Conservation (phyloP, 306 rosid species). For the Delonix regia region DNA sequence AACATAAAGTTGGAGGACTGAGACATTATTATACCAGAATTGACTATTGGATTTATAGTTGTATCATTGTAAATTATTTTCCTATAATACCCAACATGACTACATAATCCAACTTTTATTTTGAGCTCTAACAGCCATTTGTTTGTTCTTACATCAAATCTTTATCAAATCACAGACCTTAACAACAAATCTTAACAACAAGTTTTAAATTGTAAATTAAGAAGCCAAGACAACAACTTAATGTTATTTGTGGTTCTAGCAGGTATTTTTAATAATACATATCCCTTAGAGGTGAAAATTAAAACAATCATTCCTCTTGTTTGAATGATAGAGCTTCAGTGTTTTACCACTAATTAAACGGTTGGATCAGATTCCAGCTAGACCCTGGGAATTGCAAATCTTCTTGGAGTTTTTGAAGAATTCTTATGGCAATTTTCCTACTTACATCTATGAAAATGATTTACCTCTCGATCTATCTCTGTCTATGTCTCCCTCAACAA, state of each 20-base stretch:
- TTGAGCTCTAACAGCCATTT: neutral
- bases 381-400: conserved; percentile 38
- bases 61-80: neutral
- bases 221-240: neutral
- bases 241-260: neutral
- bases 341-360: neutral
- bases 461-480: neutral
- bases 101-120: neutral
- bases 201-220: neutral
- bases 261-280: neutral
- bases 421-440: conserved; percentile 45
- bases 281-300: conserved; percentile 22
- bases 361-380: conserved; percentile 42
- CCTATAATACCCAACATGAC: neutral
- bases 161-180: too few species aligned
- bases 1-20: conserved; percentile 25
- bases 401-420: conserved; percentile 45
- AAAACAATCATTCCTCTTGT: conserved; percentile 19
- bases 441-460: conserved; percentile 68
- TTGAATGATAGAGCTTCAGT: neutral
- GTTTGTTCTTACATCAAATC: neutral
- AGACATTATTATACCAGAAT: conserved; percentile 22
- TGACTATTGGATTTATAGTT: conserved; percentile 14
- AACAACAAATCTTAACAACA: neutral
- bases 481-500: neutral